These are phyloP conservation scores for Planoprotostelium fungivorum DNA, from an alignment of 78 protist genomes.

Conservation along the genomic window DNA sequence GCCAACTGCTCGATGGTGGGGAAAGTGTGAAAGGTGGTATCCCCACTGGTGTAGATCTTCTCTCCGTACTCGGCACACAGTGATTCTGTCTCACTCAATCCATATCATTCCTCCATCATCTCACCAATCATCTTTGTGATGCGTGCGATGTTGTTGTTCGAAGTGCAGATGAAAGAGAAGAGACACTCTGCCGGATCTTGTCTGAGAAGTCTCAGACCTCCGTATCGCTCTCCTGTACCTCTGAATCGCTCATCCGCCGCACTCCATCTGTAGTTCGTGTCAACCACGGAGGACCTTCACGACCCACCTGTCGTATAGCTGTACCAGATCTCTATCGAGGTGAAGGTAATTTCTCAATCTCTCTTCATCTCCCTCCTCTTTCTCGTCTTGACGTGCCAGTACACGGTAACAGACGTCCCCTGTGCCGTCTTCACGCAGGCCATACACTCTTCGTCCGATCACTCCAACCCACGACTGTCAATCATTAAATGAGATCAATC, in stretches of 20 bases:
- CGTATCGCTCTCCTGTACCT: neutral
- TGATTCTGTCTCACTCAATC: neutral
- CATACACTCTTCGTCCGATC: neutral
- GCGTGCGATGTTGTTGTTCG: constrained; percentile 83
- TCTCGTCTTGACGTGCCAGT: neutral
- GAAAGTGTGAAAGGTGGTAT: constrained; percentile 7
- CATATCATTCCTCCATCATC: neutral
- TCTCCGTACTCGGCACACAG: neutral
- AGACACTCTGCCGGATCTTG: constrained; percentile 84
- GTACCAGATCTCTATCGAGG: neutral
- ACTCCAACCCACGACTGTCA: neutral
- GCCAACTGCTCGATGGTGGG: constrained; percentile 44
- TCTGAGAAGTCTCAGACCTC: constrained; percentile 40
- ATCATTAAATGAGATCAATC: neutral
- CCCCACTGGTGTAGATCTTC: neutral
- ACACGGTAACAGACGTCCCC: neutral
- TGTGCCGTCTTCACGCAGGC: neutral
- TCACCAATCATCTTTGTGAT: constrained; percentile 55
- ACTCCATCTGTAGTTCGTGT: neutral
- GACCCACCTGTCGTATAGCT: neutral
- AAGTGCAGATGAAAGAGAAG: constrained; percentile 87
- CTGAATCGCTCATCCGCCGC: constrained; percentile 14
- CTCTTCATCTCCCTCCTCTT: neutral
- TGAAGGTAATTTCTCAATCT: neutral
- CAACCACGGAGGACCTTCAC: neutral